phyloP scores from a whole-genome alignment of 2,329 filamentous ascomycete genomes.

The Epichloe baconii region DNA sequence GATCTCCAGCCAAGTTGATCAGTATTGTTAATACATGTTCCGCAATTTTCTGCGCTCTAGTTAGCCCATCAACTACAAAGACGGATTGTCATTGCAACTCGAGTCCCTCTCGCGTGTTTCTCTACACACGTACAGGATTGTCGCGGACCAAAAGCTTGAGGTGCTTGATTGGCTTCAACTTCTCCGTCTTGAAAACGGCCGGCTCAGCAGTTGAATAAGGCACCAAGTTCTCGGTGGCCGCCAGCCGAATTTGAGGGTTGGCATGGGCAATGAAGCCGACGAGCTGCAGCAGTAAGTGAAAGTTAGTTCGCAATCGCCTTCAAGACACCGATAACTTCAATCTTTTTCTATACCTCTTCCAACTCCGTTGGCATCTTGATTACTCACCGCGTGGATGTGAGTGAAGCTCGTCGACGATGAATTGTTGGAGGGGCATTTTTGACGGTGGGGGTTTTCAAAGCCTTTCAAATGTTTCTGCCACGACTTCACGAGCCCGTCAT shows the following conservation, averaged over 20 bases:
- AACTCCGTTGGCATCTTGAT: constrained; percentile 58
- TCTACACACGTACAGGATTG: constrained; percentile 48
- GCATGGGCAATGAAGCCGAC: constrained; percentile 89
- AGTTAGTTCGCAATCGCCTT: background rate
- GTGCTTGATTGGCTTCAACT: constrained; percentile 69
- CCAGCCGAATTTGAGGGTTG: constrained; percentile 77
- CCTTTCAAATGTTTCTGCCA: constrained; percentile 1
- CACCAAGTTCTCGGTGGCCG: constrained; percentile 76
- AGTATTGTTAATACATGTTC: constrained; percentile 86
- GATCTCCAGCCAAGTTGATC: constrained; percentile 70
- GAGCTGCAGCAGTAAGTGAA: constrained; percentile 38
- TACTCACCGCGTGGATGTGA: background rate
- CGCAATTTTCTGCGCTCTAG: constrained; percentile 56
- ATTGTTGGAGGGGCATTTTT: constrained; percentile 12
- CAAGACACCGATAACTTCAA: background rate
- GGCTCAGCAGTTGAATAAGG: constrained; percentile 66
- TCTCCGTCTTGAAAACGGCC: constrained; percentile 68
- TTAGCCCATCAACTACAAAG: background rate
- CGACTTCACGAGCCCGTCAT: constrained; percentile 6
- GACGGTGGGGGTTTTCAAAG: constrained; percentile 9
- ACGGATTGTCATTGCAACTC: background rate
- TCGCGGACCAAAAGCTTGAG: constrained; percentile 79
- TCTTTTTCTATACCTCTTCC: constrained; percentile 46
- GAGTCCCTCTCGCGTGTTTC: background rate
- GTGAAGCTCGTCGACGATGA: constrained; percentile 1